These are phyloP conservation scores for Colletotrichum sp. DNA, from an alignment of 2,329 filamentous ascomycete genomes.

Conservation along the genomic window DNA sequence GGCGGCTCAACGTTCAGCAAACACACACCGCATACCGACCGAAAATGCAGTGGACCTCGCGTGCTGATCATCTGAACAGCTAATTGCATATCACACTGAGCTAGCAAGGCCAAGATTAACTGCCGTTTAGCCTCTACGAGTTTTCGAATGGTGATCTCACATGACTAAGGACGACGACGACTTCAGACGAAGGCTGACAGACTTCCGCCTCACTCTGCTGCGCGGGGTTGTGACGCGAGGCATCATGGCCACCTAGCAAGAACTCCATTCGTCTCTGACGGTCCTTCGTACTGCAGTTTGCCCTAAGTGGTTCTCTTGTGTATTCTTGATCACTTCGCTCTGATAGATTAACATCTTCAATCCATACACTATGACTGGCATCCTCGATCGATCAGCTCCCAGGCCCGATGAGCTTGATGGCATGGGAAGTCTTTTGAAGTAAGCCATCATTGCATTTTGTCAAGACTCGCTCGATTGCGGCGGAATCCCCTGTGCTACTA, in stretches of 20 bases:
- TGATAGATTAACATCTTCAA: not conserved
- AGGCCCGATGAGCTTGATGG: slow-evolving; percentile 3
- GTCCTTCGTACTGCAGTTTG: not conserved
- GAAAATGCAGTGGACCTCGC: too few relatives aligned
- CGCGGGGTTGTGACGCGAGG: not conserved
- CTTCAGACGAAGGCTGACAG: not conserved
- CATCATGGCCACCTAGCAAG: not conserved
- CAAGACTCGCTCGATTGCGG: too few relatives aligned
- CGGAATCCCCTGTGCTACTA: too few relatives aligned
- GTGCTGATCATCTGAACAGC: not conserved
- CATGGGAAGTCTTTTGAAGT: slow-evolving; percentile 1
- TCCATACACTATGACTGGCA: not conserved
- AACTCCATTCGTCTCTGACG: not conserved
- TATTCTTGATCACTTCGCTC: not conserved
- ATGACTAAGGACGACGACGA: not conserved
- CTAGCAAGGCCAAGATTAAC: not conserved
- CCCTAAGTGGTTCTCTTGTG: not conserved
- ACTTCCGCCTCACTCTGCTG: not conserved
- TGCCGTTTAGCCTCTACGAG: not conserved
- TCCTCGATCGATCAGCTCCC: not conserved
- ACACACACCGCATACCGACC: too few relatives aligned
- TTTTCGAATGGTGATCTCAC: not conserved
- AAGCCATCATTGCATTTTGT: not conserved
- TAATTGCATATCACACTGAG: not conserved
- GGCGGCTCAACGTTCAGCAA: not conserved